Base-by-base conservation (phyloP, 2,329 filamentous ascomycete genomes). In the Aspergillus unguis region DNA sequence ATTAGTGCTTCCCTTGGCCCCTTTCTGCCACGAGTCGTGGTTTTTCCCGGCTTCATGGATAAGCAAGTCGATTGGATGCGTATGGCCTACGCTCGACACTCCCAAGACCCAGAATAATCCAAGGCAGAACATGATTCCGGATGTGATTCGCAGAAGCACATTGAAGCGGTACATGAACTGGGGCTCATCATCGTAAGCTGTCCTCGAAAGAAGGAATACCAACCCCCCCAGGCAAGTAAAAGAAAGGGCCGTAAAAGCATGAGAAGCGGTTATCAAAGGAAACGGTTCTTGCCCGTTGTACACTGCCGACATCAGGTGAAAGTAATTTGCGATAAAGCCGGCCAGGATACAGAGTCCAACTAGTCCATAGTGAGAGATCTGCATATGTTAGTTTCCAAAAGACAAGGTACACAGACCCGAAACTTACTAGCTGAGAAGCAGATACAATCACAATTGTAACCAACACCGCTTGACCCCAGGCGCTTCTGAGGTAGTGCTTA, bases 31-130 rank as follows among this genome's bases (percentile, higher is more conserved):
- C 4, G 65, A 59, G n/a, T 78, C 67, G 57, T 83, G 79, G 41
- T 74, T 70, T 2, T 67, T 55, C 44, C 72, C 71, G 11, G 77
- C 80, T 17, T 78, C 67, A 42, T 77, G 75, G 28, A 84, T 79
- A 17, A 85, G 70, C 33, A 75, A 62, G 48, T 81, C 77, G 45
- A 85, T 82, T 0, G 82, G 81, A 61, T 85, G 82, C 35, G 72
- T 72, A 17, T 69, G 66, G 17, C 73, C 62, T 26, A 69, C 58
- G 17, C 69, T 68, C 25, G 69, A 72, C 48, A 75, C 74, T 29
- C 72, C 68, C 28, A 72, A 65, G 44, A 68, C 71, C 5, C 77
- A 65, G 33, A 68, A 63, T 3, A 75, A 55, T 53, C 73, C 71
- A 57, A 77, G 50, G n/a, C 71, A 62, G 41, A 79, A 67, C 1